These are phyloP conservation scores for Hypocrella siamensis DNA, from an alignment of 2,329 filamentous ascomycete species.

Conservation along the genomic window DNA sequence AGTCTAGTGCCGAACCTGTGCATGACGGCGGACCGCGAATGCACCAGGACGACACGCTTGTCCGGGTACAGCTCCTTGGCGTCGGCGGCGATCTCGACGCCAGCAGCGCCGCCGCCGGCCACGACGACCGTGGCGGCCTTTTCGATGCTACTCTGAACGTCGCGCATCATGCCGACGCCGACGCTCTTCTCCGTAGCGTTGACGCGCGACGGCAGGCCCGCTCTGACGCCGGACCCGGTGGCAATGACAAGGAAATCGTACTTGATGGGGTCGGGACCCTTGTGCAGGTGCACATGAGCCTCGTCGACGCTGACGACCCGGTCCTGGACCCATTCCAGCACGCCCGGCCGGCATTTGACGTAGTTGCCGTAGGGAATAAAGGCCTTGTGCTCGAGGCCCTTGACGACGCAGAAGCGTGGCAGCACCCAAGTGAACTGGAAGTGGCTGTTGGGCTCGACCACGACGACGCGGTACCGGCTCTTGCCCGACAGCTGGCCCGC, in stretches of 20 bases:
- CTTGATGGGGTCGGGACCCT: constrained; percentile 24
- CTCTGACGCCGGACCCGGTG: constrained; percentile 32
- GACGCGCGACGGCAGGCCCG: constrained; percentile 31
- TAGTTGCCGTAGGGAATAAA: constrained; percentile 42
- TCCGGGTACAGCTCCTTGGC: constrained; percentile 38
- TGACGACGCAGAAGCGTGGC: constrained; percentile 40
- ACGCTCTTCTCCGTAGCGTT: constrained; percentile 22
- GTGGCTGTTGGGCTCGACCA: constrained; percentile 44
- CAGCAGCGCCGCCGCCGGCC: constrained; percentile 44
- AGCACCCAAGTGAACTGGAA: constrained; percentile 46
- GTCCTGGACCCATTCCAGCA: constrained; percentile 24
- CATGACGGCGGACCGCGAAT: constrained; percentile 38
- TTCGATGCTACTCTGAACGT: constrained; percentile 29
- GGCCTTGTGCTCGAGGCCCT: constrained; percentile 37
- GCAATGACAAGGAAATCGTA: constrained; percentile 43
- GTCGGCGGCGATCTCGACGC: constrained; percentile 45
- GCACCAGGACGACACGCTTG: constrained; percentile 40
- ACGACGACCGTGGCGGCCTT: constrained; percentile 28
- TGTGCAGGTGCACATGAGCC: constrained; percentile 22
- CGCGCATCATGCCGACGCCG: constrained; percentile 25
- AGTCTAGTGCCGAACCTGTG: constrained; percentile 30
- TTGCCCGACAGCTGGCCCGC: constrained; percentile 29
- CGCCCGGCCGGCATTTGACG: constrained; percentile 16
- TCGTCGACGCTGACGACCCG: constrained; percentile 21
- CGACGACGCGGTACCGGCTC: constrained; percentile 30